phyloP scores from a whole-genome alignment of 768 basidiomycete species.

The Kwoniella dendrophila region DNA sequence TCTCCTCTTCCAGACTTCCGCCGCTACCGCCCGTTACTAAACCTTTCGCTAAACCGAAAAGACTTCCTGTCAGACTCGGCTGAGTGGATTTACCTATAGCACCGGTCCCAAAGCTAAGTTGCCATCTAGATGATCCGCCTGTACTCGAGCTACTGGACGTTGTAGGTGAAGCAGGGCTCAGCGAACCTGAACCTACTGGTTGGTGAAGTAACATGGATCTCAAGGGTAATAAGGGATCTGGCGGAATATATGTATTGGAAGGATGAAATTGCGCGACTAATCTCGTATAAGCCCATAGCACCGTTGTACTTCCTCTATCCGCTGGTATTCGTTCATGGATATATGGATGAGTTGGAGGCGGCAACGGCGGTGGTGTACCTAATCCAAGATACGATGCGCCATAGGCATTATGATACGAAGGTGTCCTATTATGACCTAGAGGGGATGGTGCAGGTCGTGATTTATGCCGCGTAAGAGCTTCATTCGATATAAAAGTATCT shows the following conservation, averaged over 20 bases:
- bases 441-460: constrained; percentile 20
- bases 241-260: constrained; percentile 52
- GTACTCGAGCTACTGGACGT: background rate
- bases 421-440: constrained; percentile 23
- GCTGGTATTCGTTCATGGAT: constrained; percentile 22
- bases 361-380: constrained; percentile 7
- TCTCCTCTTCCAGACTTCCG: constrained; percentile 57
- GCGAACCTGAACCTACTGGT: constrained; percentile 52
- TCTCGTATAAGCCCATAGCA: constrained; percentile 52
- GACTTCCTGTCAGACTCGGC: constrained; percentile 53
- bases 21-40: constrained; percentile 47
- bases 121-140: constrained; percentile 40
- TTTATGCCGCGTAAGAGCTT: constrained; percentile 14
- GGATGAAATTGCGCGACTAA: constrained; percentile 51
- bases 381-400: constrained; percentile 29
- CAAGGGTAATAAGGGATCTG: constrained; percentile 54
- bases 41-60: constrained; percentile 51
- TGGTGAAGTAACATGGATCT: constrained; percentile 51
- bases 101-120: constrained; percentile 50
- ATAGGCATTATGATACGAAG: constrained; percentile 41
- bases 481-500: constrained; percentile 16
- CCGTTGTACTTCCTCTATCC: constrained; percentile 42
- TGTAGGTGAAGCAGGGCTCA: constrained; percentile 23
- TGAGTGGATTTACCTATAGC: constrained; percentile 48
- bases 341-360: constrained; percentile 46